Base-by-base conservation (phyloP, 2,329 filamentous ascomycete genomes). In the Zasmidium citrigriseum region DNA sequence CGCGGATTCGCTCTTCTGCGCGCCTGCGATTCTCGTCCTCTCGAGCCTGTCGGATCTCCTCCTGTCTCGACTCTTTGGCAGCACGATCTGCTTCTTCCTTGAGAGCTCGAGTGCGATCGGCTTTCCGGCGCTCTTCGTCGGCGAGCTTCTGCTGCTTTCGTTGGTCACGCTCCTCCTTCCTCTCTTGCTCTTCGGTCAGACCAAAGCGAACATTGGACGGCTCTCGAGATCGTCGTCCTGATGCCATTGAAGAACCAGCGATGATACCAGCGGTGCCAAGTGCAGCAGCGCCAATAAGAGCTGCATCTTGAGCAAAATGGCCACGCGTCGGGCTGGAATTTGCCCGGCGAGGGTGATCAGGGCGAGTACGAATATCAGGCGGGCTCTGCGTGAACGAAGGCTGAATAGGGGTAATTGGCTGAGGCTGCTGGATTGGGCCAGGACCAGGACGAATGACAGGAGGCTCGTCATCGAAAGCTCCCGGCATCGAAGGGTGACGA, bases 341-440 rank as follows among this genome's bases (percentile, higher is more conserved):
- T 7, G 69, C 67, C 18, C 71, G 66, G 21, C 66, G 67, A 25
- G 67, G 63, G 11, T 50, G 24, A 12, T 21, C 24, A 10, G 22
- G 34, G 12, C 46, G 21, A 20, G 21, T 23, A 7, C 44, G n/a
- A 11, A 57, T 52, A 2, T 53, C 48, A 16, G 25, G 55, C n/a
- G 55, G 55, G n/a, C 55, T 57, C 24, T 68, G 61, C 4, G 69
- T 69, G 56, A 72, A 71, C 2, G 69, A 64, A 20, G 71, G 65
- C 25, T 66, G 58, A 2, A 96, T 86, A 0, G 90, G 90, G 2
- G 83, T 81, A 58, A 90, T 83, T 1, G 93, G 93, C 66, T 92
- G 88, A 2, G 93, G 93, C 67, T 96, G 91, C 71, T 95, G 89
- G n/a, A 97, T 80, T 11, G 87, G 86, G 27, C 91, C 82, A 0